A percentile compares a stretch with the other conserved stretches of the same genome.
Conservation (phyloP, 148 eudicot genomes). For the Chenopodium quinoa region DNA sequence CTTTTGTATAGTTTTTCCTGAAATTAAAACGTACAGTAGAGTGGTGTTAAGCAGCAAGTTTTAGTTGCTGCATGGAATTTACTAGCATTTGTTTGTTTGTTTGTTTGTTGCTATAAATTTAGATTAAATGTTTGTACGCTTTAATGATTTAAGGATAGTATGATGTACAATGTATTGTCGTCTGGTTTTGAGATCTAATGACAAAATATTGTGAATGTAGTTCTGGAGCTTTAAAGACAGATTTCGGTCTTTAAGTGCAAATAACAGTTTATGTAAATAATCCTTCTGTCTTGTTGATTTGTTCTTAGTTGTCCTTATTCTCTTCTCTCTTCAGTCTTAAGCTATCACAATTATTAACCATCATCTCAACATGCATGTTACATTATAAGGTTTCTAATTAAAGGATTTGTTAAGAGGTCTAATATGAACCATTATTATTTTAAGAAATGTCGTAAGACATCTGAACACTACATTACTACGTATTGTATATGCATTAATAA, state of each 20-base stretch:
- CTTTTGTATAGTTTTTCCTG: slow-evolving; percentile 29
- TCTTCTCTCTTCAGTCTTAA: not conserved
- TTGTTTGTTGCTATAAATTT: slow-evolving; percentile 9
- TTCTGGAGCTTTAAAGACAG: too few species aligned
- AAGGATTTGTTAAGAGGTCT: too few species aligned
- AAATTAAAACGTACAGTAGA: not conserved
- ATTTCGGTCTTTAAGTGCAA: too few species aligned
- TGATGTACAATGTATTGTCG: not conserved
- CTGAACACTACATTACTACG: too few species aligned
- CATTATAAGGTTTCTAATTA: too few species aligned
- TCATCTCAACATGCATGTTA: too few species aligned
- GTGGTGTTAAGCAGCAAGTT: slow-evolving; percentile 4
- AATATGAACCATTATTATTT: too few species aligned
- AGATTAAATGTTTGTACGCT: not conserved
- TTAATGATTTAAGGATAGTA: not conserved
- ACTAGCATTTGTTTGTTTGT: slow-evolving; percentile 25
- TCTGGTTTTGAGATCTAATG: not conserved
- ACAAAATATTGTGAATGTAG: not conserved
- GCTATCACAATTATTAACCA: too few species aligned
- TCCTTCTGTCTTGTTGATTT: not conserved
- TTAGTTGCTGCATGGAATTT: slow-evolving; percentile 3
- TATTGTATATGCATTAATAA: too few species aligned
- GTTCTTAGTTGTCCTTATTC: not conserved
- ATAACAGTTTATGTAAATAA: too few species aligned
- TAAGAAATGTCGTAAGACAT: too few species aligned